Evolutionary conservation across 2,329 filamentous ascomycete species (phyloP).

Genomic region (Aspergillus viridinutans): DNA sequence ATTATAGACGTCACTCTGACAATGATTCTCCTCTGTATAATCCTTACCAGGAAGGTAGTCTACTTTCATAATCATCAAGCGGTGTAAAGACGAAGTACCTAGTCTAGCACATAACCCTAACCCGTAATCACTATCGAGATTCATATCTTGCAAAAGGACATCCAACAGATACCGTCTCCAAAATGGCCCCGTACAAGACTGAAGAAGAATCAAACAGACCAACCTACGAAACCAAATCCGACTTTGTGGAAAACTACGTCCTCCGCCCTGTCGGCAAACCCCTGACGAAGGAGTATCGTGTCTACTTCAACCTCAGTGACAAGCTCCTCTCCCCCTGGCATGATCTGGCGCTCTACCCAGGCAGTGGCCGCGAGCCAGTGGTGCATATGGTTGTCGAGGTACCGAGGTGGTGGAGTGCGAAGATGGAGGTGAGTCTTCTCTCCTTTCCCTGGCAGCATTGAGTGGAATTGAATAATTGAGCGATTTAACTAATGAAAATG

Average conservation of each 20-base stretch:
- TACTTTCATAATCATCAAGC: not conserved
- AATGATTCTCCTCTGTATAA: not conserved
- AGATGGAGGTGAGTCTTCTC: conserved; percentile 70
- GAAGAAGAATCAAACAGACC: not conserved
- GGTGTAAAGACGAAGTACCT: too few relatives aligned
- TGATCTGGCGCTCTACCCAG: conserved; percentile 86
- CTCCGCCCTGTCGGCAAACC: conserved; percentile 70
- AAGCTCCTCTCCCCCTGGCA: conserved; percentile 81
- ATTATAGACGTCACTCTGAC: not conserved
- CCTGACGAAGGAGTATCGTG: conserved; percentile 83
- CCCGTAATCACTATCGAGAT: not conserved
- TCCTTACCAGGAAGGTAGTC: not conserved
- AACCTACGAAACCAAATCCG: conserved; percentile 55
- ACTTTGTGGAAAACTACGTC: not conserved
- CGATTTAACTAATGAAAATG: not conserved
- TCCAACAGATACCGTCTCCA: not conserved
- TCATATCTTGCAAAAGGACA: not conserved
- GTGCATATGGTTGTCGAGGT: conserved; percentile 96
- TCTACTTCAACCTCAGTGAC: conserved; percentile 89
- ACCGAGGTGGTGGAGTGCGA: conserved; percentile 90
- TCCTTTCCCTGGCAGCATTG: not conserved
- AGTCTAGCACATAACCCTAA: not conserved
- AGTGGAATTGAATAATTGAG: not conserved
- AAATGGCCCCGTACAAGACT: not conserved
- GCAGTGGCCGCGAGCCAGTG: conserved; percentile 72